Conservation (phyloP, 495 filamentous ascomycete genomes). For the Aspergillus sclerotiicarbonarius region DNA sequence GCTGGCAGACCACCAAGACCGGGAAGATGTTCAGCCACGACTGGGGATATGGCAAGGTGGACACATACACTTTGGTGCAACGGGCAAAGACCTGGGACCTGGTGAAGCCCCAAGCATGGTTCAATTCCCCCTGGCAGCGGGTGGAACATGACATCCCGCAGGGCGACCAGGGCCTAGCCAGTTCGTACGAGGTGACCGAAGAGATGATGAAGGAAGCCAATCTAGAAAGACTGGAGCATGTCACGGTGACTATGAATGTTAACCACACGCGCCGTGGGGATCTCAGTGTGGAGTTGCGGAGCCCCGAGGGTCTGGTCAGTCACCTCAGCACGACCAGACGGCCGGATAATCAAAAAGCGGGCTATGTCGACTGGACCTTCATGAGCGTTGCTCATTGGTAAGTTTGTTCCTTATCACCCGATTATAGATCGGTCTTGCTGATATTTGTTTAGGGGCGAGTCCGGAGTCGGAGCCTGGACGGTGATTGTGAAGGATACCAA, state of each 20-base stretch:
- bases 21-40: conserved; percentile 89
- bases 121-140: conserved; percentile 85
- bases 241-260: conserved; percentile 97
- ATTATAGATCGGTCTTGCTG: conserved; percentile 8
- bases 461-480: conserved; percentile 83
- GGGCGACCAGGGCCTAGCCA: conserved; percentile 75
- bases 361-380: conserved; percentile 98
- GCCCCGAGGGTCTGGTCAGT: conserved; percentile 76
- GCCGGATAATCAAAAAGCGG: conserved; percentile 58
- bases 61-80: conserved; percentile 82
- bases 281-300: conserved; percentile 87
- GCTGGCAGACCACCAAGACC: conserved; percentile 76
- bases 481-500: conserved; percentile 83
- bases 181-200: conserved; percentile 71
- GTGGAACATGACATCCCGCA: conserved; percentile 85
- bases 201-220: conserved; percentile 79
- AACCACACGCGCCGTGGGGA: conserved; percentile 84
- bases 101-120: conserved; percentile 98
- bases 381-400: conserved; percentile 98
- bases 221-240: conserved; percentile 81
- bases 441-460: conserved; percentile 68
- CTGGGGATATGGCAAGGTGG: conserved; percentile 93
- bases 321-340: conserved; percentile 74
- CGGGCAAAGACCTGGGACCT: conserved; percentile 78
- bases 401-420: conserved; percentile 24